phyloP scores from a whole-genome alignment of 257 asterid genomes.

The Striga asiatica region DNA sequence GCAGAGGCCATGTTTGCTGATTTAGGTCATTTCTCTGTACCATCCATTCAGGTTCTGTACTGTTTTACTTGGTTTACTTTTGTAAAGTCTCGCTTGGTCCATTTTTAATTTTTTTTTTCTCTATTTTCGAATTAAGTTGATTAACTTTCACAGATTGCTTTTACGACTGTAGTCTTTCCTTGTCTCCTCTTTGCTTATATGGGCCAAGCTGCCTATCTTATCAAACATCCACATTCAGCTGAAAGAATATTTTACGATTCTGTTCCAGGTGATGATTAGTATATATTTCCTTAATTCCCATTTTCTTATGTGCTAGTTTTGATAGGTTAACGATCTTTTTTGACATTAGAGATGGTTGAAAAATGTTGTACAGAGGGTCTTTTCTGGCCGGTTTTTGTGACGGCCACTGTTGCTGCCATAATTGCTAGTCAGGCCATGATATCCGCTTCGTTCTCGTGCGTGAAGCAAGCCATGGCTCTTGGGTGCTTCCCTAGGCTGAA shows the following conservation, averaged over 20 bases:
- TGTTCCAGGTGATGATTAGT: constrained; percentile 55
- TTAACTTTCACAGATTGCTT: constrained; percentile 59
- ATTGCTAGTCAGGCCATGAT: constrained; percentile 99
- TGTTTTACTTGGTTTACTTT: not conserved
- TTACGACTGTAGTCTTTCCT: constrained; percentile 72
- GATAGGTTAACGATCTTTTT: not conserved
- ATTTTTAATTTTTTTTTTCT: not conserved
- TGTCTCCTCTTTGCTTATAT: constrained; percentile 90
- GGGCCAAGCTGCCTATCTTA: constrained; percentile 96
- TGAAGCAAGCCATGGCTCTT: constrained; percentile 94
- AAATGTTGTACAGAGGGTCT: constrained; percentile 35
- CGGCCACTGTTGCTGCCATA: constrained; percentile 84
- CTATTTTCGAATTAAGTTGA: not conserved
- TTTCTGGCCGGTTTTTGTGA: constrained; percentile 85
- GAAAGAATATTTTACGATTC: constrained; percentile 62
- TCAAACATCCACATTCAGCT: constrained; percentile 52
- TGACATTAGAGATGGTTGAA: constrained; percentile 13
- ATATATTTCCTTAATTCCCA: not conserved
- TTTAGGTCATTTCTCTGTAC: constrained; percentile 87
- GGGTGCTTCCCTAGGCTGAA: constrained; percentile 96
- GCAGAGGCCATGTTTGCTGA: constrained; percentile 99
- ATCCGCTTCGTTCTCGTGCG: constrained; percentile 92
- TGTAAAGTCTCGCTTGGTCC: not conserved
- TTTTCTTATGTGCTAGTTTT: not conserved
- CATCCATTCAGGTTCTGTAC: constrained; percentile 67